Conservation (phyloP, 2,329 filamentous ascomycete species). For the Aspergillus ustus region DNA sequence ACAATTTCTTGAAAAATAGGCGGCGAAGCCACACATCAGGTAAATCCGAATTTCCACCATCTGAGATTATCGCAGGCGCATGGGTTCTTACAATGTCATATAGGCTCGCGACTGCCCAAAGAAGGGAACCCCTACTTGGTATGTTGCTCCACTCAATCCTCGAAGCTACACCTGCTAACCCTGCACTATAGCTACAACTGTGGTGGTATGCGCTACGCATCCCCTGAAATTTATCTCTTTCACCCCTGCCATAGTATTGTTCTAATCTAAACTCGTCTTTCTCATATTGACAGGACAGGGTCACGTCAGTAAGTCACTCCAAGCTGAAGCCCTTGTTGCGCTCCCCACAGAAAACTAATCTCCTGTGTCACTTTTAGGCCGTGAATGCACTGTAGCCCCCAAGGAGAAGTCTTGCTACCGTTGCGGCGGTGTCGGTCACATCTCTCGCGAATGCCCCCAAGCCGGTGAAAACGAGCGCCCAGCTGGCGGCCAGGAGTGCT, state of each 20-base stretch:
- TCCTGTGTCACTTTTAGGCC: slow-evolving; percentile 58
- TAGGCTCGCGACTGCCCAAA: slow-evolving; percentile 85
- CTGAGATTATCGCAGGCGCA: neutral
- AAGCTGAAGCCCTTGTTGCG: slow-evolving; percentile 4
- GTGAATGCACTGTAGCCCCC: slow-evolving; percentile 85
- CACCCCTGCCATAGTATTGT: neutral
- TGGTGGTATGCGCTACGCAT: slow-evolving; percentile 62
- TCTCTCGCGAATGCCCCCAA: slow-evolving; percentile 76
- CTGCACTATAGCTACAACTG: slow-evolving; percentile 72
- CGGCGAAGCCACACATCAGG: slow-evolving; percentile 75
- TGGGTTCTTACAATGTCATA: slow-evolving; percentile 27
- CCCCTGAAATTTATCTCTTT: neutral
- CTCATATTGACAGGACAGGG: slow-evolving; percentile 58
- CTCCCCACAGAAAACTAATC: slow-evolving; percentile 9
- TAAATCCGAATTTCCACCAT: slow-evolving; percentile 47
- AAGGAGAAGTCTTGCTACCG: slow-evolving; percentile 78
- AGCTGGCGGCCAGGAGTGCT: slow-evolving; percentile 73
- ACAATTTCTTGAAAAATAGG: slow-evolving; percentile 52
- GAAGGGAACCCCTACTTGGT: slow-evolving; percentile 83
- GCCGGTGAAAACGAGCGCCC: slow-evolving; percentile 51
- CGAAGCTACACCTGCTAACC: slow-evolving; percentile 16
- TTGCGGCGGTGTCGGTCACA: slow-evolving; percentile 79
- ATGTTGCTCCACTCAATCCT: slow-evolving; percentile 41
- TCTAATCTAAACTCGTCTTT: slow-evolving; percentile 27
- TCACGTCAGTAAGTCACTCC: slow-evolving; percentile 71